A percentile compares a stretch with the other conserved stretches of the same genome.
phyloP scores from a whole-genome alignment of 2,329 filamentous ascomycete species.

The Furcasterigmium furcatum region DNA sequence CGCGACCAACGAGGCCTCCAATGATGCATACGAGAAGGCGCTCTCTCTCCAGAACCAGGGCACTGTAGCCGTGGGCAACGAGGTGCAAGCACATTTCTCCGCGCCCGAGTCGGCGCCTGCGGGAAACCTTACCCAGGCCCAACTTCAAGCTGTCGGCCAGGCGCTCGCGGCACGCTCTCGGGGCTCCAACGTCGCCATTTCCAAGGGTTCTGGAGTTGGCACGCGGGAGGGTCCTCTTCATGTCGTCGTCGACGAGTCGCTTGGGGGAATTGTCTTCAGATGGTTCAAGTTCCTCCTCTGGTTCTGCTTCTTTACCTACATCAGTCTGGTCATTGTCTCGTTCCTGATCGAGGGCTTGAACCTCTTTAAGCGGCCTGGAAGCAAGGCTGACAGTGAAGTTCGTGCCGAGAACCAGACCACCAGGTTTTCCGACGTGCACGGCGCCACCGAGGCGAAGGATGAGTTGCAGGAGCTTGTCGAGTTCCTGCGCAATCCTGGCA shows the following conservation, averaged over 20 bases:
- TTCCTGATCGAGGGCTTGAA: slow-evolving; percentile 80
- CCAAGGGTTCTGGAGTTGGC: slow-evolving; percentile 57
- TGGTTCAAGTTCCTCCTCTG: slow-evolving; percentile 85
- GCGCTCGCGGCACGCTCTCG: slow-evolving; percentile 71
- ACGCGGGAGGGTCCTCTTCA: slow-evolving; percentile 84
- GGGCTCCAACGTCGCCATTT: slow-evolving; percentile 62
- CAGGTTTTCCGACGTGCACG: slow-evolving; percentile 90
- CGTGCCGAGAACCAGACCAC: slow-evolving; percentile 91
- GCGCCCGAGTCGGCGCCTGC: slow-evolving; percentile 20
- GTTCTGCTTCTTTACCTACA: slow-evolving; percentile 76
- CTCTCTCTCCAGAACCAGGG: slow-evolving; percentile 40
- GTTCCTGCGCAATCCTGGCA: slow-evolving; percentile 89
- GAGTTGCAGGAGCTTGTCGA: slow-evolving; percentile 96
- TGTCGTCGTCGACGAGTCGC: slow-evolving; percentile 90
- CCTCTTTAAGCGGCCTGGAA: slow-evolving; percentile 73
- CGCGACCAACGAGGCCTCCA: slow-evolving; percentile 74
- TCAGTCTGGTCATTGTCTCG: slow-evolving; percentile 74
- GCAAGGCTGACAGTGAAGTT: slow-evolving; percentile 74
- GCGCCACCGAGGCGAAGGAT: slow-evolving; percentile 97
- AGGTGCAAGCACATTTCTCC: slow-evolving; percentile 8
- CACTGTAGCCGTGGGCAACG: slow-evolving; percentile 5
- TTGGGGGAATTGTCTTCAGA: slow-evolving; percentile 76
- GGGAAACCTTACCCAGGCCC: slow-evolving; percentile 50
- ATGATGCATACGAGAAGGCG: slow-evolving; percentile 75
- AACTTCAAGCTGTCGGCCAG: slow-evolving; percentile 77